These are phyloP conservation scores for Lenwebbia sp. DNA, from an alignment of 345 rosid species.

Conservation along the genomic window DNA sequence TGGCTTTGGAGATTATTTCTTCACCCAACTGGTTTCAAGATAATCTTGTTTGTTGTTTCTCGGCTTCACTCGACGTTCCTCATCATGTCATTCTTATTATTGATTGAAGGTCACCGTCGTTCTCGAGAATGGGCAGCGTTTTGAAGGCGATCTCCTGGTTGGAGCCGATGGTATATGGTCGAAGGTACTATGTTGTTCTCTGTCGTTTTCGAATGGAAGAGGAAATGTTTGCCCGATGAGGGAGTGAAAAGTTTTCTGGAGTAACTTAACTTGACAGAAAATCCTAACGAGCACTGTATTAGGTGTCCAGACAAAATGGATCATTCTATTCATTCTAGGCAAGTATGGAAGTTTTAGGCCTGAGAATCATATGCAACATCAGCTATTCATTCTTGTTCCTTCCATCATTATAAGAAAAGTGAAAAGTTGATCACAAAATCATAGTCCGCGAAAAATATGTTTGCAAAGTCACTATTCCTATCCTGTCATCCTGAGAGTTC, in stretches of 20 bases:
- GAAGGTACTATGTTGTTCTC: constrained; percentile 29
- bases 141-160: constrained; percentile 78
- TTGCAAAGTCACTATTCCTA: not conserved
- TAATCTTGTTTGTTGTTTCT: not conserved
- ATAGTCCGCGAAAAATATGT: not conserved
- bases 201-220: not conserved
- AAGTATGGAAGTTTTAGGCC: not conserved
- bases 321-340: not conserved
- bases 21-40: not conserved
- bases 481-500: not conserved
- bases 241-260: not conserved
- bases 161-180: constrained; percentile 99
- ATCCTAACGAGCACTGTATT: not conserved
- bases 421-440: not conserved
- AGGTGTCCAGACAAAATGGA: not conserved
- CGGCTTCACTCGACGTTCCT: not conserved
- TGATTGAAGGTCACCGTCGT: constrained; percentile 52
- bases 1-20: not conserved
- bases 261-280: not conserved
- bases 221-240: not conserved
- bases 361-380: not conserved
- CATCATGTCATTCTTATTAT: constrained; percentile 3
- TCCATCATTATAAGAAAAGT: not conserved
- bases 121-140: constrained; percentile 65
- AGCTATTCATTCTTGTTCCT: not conserved